Percentiles rank a stretch among this genome's conserved stretches.
Evolutionary conservation across 2,329 filamentous ascomycete species (phyloP).

Genomic region (Aspergillus transmontanensis): DNA sequence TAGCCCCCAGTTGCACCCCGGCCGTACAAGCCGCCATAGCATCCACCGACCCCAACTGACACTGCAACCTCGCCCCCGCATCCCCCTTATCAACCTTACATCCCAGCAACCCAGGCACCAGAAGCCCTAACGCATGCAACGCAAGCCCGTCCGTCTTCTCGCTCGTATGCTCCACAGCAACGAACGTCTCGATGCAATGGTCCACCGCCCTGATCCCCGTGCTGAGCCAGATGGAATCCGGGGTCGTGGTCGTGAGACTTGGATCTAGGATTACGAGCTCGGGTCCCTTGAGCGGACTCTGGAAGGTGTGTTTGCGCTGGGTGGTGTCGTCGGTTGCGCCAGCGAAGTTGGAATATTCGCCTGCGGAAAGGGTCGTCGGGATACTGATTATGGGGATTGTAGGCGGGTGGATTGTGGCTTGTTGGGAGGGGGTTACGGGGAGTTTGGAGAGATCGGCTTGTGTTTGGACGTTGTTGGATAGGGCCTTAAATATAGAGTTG

Average conservation of each 20-base stretch:
- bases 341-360: constrained; percentile 45
- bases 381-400: constrained; percentile 42
- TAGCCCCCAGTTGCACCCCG: constrained; percentile 48
- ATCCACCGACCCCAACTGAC: constrained; percentile 55
- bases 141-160: constrained; percentile 41
- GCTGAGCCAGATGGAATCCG: constrained; percentile 46
- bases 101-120: constrained; percentile 49
- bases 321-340: constrained; percentile 42
- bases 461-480: constrained; percentile 51
- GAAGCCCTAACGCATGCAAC: constrained; percentile 40
- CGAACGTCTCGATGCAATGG: constrained; percentile 60
- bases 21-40: constrained; percentile 53
- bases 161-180: constrained; percentile 41
- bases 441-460: constrained; percentile 44
- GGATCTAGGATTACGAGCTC: constrained; percentile 61
- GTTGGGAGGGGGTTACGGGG: constrained; percentile 29
- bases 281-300: constrained; percentile 44
- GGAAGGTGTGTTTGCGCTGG: constrained; percentile 41
- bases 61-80: constrained; percentile 48
- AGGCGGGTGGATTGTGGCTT: constrained; percentile 24
- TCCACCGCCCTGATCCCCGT: constrained; percentile 61
- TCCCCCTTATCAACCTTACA: constrained; percentile 42
- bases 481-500: constrained; percentile 31
- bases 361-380: constrained; percentile 46
- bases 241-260: constrained; percentile 59